Percentiles rank a stretch among this genome's conserved stretches.
Conservation (phyloP, 2,329 filamentous ascomycete genomes). For the Exserohilum turcica region DNA sequence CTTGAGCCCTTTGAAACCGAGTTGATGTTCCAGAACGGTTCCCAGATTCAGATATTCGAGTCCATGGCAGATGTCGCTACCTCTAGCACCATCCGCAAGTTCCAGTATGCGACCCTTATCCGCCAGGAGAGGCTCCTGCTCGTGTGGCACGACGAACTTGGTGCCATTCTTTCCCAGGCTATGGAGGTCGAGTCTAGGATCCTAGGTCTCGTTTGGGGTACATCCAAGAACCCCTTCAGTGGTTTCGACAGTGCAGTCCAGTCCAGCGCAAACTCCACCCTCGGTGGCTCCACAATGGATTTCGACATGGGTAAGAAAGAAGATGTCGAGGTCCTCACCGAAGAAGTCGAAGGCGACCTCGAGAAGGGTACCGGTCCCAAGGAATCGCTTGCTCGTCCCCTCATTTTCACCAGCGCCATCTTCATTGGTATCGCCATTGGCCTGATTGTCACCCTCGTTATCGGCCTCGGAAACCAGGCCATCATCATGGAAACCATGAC, state of each 20-base stretch:
- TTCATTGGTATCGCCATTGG: constrained; percentile 59
- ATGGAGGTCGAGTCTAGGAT: constrained; percentile 75
- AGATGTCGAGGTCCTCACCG: constrained; percentile 17
- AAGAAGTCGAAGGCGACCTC: constrained; percentile 29
- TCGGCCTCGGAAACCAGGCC: constrained; percentile 61
- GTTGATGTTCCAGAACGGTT: constrained; percentile 48
- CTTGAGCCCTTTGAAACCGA: constrained; percentile 51
- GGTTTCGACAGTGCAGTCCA: constrained; percentile 45
- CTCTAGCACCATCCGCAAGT: constrained; percentile 67
- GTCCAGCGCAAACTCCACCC: constrained; percentile 26
- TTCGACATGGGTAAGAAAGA: constrained; percentile 15
- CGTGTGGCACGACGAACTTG: constrained; percentile 80
- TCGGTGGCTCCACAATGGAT: constrained; percentile 35
- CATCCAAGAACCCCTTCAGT: constrained; percentile 53
- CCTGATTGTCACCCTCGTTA: constrained; percentile 56
- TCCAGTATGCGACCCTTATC: constrained; percentile 80
- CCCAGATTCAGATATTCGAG: constrained; percentile 55
- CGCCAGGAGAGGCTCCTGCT: constrained; percentile 72
- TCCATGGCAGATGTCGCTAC: constrained; percentile 51
- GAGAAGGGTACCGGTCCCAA: constrained; percentile 37
- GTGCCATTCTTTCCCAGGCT: constrained; percentile 70
- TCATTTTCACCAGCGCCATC: constrained; percentile 61
- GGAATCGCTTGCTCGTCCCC: constrained; percentile 52
- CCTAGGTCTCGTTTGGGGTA: constrained; percentile 69
- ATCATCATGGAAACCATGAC: constrained; percentile 60